Conservation (phyloP, 768 basidiomycete genomes). For the Roridomyces roridus region DNA sequence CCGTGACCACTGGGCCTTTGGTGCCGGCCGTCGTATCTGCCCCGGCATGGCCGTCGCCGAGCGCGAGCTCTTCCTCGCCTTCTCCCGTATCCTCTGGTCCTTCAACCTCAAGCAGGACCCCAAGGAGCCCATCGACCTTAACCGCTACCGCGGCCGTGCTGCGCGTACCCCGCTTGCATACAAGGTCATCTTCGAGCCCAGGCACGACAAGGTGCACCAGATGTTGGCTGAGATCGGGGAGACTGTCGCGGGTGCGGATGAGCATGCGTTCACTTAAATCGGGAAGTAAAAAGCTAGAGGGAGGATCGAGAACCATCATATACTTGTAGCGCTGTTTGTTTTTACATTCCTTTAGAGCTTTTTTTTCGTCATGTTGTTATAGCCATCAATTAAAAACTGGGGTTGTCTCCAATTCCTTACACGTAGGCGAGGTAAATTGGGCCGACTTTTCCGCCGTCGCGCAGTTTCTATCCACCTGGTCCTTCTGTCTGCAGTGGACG, state of each 20-base stretch:
- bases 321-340: too few relatives aligned
- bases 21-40: slow-evolving; percentile 41
- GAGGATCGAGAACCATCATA: too few relatives aligned
- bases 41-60: slow-evolving; percentile 42
- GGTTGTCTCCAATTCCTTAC: too few relatives aligned
- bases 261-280: too few relatives aligned
- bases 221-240: slow-evolving; percentile 12
- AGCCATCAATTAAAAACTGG: too few relatives aligned
- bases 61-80: slow-evolving; percentile 38
- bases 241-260: background rate
- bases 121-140: slow-evolving; percentile 37
- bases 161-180: slow-evolving; percentile 40
- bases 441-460: too few relatives aligned
- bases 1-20: slow-evolving; percentile 45
- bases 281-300: too few relatives aligned
- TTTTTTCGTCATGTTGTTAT: too few relatives aligned
- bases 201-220: slow-evolving; percentile 20
- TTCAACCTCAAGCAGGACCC: slow-evolving; percentile 35
- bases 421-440: too few relatives aligned
- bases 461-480: too few relatives aligned
- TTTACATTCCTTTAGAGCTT: too few relatives aligned
- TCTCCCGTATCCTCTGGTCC: slow-evolving; percentile 42
- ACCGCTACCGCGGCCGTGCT: slow-evolving; percentile 41
- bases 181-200: slow-evolving; percentile 25
- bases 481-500: too few relatives aligned